Conservation (phyloP, 2,329 filamentous ascomycete genomes). For the Venturiaceae sp. region DNA sequence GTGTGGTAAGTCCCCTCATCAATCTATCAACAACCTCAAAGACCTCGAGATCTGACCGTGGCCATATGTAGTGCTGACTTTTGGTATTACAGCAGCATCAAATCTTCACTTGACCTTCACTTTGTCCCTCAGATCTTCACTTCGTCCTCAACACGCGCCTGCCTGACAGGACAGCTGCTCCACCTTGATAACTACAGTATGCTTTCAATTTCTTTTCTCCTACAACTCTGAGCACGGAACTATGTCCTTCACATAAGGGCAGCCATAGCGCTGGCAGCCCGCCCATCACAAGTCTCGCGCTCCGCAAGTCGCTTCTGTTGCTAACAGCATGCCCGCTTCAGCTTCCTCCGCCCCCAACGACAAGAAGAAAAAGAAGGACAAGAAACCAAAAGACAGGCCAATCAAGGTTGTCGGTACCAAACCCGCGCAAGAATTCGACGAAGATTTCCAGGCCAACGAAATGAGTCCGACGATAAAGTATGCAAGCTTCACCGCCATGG, state of each 20-base stretch:
- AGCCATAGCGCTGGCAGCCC: not conserved
- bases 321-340: not conserved
- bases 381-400: not conserved
- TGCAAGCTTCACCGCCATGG: not conserved
- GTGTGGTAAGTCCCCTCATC: not conserved
- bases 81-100: not conserved
- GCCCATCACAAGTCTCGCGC: not conserved
- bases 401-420: not conserved
- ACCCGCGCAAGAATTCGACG: not conserved
- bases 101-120: not conserved
- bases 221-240: not conserved
- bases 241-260: not conserved
- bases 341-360: not conserved
- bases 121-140: not conserved
- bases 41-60: not conserved
- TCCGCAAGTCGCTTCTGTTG: not conserved
- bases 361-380: not conserved
- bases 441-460: not conserved
- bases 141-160: not conserved
- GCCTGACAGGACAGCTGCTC: not conserved
- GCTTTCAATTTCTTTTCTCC: not conserved
- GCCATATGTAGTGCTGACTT: not conserved
- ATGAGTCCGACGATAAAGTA: conserved; percentile 12
- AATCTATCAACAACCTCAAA: not conserved
- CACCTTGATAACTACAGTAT: not conserved